These are phyloP conservation scores for Clonostachys sp. DNA, from an alignment of 2,329 filamentous ascomycete species.

Conservation along the genomic window DNA sequence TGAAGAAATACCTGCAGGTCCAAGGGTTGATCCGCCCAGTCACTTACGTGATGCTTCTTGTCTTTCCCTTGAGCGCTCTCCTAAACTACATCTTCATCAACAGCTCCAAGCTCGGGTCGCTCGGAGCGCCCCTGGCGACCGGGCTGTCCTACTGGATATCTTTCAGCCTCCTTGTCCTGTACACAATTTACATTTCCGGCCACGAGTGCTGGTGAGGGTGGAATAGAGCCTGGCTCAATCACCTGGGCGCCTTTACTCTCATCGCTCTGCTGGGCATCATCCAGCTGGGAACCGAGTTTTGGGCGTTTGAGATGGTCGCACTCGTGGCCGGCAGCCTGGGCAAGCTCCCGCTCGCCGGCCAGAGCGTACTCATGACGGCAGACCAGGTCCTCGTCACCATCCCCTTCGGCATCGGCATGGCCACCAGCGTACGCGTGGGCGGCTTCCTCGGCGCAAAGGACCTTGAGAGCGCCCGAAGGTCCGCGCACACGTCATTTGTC, in stretches of 20 bases:
- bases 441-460: conserved; percentile 72
- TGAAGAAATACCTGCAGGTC: conserved; percentile 85
- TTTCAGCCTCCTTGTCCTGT: conserved; percentile 70
- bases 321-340: conserved; percentile 77
- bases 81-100: conserved; percentile 81
- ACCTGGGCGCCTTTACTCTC: conserved; percentile 66
- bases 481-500: conserved; percentile 71
- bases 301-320: conserved; percentile 89
- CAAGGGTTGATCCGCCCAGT: conserved; percentile 81
- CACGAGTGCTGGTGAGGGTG: conserved; percentile 78
- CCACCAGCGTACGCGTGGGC: conserved; percentile 71
- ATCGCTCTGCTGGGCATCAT: conserved; percentile 73
- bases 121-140: conserved; percentile 77
- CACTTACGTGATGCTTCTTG: conserved; percentile 77
- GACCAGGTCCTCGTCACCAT: conserved; percentile 84
- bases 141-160: conserved; percentile 84
- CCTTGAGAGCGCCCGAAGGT: conserved; percentile 59
- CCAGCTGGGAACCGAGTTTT: conserved; percentile 89
- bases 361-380: conserved; percentile 86
- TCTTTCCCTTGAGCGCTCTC: conserved; percentile 74
- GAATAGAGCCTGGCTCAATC: conserved; percentile 55
- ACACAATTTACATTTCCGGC: conserved; percentile 66
- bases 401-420: conserved; percentile 81
- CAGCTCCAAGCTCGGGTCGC: conserved; percentile 62
- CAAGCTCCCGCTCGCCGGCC: conserved; percentile 73